Conservation (phyloP, 108 stramenopile genomes). For the Schizochytrium sp. region DNA sequence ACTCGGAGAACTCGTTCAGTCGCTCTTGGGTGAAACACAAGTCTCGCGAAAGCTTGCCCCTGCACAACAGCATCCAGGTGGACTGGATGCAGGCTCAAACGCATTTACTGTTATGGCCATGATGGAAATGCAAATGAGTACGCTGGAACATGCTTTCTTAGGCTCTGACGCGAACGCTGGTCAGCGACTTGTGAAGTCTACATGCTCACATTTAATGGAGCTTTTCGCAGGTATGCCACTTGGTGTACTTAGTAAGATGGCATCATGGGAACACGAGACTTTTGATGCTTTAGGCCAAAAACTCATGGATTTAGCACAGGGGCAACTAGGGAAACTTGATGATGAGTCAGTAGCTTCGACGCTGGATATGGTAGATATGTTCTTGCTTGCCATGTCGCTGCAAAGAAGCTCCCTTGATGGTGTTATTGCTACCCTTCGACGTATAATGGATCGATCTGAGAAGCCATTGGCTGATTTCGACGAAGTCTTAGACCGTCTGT, state of each 20-base stretch:
- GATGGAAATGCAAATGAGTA: slow-evolving; percentile 43
- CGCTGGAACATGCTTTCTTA: slow-evolving; percentile 20
- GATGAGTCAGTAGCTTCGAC: not conserved
- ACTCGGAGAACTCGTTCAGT: slow-evolving; percentile 1
- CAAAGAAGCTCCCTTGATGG: not conserved
- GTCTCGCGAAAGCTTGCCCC: not conserved
- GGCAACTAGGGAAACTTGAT: not conserved
- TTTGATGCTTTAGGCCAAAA: not conserved
- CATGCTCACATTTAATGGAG: not conserved
- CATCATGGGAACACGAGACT: slow-evolving; percentile 40
- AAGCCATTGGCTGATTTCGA: not conserved
- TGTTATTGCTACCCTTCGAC: not conserved
- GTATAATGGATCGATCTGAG: not conserved
- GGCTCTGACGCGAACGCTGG: too few relatives aligned
- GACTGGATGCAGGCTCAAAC: not conserved
- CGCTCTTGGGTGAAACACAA: not conserved
- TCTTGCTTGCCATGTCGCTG: slow-evolving; percentile 8
- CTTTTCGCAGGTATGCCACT: slow-evolving; percentile 39
- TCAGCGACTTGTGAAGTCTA: not conserved
- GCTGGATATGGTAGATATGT: not conserved
- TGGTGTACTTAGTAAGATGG: not conserved
- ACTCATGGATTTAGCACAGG: not conserved
- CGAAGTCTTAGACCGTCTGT: not conserved
- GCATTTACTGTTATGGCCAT: slow-evolving; percentile 37
- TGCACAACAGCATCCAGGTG: not conserved